Conservation (phyloP, 1,139 yeast genomes). For the Sugiyamaella castrensis region DNA sequence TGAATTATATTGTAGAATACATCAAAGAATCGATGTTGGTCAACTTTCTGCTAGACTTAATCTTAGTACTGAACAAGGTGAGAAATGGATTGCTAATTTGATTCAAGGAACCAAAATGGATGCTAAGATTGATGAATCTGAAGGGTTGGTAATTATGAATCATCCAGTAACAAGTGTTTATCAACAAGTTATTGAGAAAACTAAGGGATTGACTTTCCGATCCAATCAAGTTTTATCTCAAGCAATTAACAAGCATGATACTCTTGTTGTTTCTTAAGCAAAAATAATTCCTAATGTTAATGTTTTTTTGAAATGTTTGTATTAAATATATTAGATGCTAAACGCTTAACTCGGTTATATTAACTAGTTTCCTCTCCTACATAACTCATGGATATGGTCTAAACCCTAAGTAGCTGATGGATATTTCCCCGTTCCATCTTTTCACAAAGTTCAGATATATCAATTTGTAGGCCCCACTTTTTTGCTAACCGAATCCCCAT, state of each 20-base stretch:
- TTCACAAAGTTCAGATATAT: background rate
- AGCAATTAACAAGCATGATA: constrained; percentile 33
- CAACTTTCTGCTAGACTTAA: constrained; percentile 46
- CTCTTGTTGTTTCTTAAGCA: constrained; percentile 20
- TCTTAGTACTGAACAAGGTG: constrained; percentile 46
- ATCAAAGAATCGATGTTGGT: constrained; percentile 46
- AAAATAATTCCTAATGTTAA: background rate
- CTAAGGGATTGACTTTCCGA: constrained; percentile 57
- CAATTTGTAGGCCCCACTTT: background rate
- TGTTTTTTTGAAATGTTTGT: background rate
- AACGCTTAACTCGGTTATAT: too few relatives aligned
- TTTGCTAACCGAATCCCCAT: constrained; percentile 1
- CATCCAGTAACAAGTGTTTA: constrained; percentile 47
- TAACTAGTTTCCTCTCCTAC: too few relatives aligned
- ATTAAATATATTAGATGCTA: background rate
- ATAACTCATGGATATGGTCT: too few relatives aligned
- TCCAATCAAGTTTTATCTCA: constrained; percentile 50
- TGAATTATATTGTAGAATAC: constrained; percentile 54
- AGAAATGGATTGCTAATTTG: constrained; percentile 49
- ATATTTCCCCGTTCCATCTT: constrained; percentile 1
- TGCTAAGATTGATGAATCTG: constrained; percentile 49
- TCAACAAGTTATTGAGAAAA: constrained; percentile 58
- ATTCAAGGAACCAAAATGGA: constrained; percentile 50
- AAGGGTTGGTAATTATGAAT: constrained; percentile 48
- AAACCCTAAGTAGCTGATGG: constrained; percentile 7